Evolutionary conservation across 2,329 filamentous ascomycete species (phyloP).

Genomic region (Ophiostoma himal-ulmi): DNA sequence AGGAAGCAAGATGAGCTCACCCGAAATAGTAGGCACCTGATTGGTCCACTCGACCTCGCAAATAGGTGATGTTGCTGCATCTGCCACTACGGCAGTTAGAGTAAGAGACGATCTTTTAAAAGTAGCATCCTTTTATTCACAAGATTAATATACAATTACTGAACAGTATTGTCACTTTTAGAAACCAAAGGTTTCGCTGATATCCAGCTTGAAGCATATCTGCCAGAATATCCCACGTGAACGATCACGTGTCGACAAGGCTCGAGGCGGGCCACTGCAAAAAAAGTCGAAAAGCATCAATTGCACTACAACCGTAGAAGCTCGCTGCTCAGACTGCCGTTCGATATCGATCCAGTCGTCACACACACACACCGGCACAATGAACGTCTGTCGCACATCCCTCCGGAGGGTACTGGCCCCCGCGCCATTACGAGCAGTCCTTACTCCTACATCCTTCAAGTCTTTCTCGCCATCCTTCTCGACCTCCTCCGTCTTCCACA

Average conservation of each 20-base stretch:
- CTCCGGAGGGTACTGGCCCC: constrained; percentile 42
- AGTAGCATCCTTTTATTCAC: neutral
- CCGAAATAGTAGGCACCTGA: constrained; percentile 25
- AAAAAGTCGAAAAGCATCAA: constrained; percentile 8
- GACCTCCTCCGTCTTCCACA: constrained; percentile 29
- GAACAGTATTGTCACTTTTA: neutral
- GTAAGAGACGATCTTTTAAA: neutral
- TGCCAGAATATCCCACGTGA: neutral
- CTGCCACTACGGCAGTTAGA: neutral
- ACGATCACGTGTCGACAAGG: neutral
- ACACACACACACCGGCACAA: constrained; percentile 25
- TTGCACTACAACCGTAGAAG: neutral
- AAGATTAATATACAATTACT: neutral
- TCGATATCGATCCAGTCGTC: neutral
- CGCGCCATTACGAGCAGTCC: constrained; percentile 19
- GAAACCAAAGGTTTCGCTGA: neutral
- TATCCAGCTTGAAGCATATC: neutral
- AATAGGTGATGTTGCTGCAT: neutral
- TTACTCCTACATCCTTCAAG: constrained; percentile 26
- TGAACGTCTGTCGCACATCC: constrained; percentile 45
- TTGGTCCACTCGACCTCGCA: constrained; percentile 23
- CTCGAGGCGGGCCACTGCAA: neutral
- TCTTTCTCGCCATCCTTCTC: constrained; percentile 37
- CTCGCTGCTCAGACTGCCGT: neutral
- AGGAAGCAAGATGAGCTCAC: constrained; percentile 25